phyloP scores from a whole-genome alignment of 495 filamentous ascomycete species.

The Friedmanniomyces simplex region DNA sequence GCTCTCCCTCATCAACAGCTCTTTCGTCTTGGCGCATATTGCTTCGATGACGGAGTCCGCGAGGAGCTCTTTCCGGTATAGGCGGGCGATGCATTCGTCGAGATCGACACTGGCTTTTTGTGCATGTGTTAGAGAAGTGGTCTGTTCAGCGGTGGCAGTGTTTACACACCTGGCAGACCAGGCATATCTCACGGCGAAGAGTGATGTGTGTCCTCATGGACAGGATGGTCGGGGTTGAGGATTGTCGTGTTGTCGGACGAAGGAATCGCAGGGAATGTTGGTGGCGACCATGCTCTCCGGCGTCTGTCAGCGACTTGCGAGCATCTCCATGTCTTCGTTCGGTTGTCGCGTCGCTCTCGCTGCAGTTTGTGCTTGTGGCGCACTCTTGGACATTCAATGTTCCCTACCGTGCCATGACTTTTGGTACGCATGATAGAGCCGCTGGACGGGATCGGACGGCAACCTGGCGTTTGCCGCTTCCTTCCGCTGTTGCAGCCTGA shows the following conservation, averaged over 20 bases:
- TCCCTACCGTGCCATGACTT: no score
- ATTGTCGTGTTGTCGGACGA: background rate
- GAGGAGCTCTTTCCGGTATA: slow-evolving; percentile 91
- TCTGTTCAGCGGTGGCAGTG: slow-evolving; percentile 5
- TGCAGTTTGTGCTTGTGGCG: background rate
- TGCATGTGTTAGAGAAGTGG: background rate
- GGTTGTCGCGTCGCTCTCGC: background rate
- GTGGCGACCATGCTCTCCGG: background rate
- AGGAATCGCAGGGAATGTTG: background rate
- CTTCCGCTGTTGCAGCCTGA: background rate
- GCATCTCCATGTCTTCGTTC: background rate
- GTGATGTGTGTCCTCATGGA: background rate
- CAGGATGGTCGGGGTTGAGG: background rate
- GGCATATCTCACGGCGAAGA: slow-evolving; percentile 53
- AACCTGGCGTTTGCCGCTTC: background rate
- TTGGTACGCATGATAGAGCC: background rate
- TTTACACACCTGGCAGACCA: slow-evolving; percentile 65
- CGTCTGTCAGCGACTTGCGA: background rate
- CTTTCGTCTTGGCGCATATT: slow-evolving; percentile 97
- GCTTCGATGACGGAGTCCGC: slow-evolving; percentile 98
- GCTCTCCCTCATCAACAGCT: slow-evolving; percentile 98
- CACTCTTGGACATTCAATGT: no score
- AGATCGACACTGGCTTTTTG: slow-evolving; percentile 88
- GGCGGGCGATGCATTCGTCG: slow-evolving; percentile 90
- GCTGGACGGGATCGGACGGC: background rate